These are phyloP conservation scores for Eucalyptus fibrosa DNA, from an alignment of 345 rosid genomes.

Conservation along the genomic window DNA sequence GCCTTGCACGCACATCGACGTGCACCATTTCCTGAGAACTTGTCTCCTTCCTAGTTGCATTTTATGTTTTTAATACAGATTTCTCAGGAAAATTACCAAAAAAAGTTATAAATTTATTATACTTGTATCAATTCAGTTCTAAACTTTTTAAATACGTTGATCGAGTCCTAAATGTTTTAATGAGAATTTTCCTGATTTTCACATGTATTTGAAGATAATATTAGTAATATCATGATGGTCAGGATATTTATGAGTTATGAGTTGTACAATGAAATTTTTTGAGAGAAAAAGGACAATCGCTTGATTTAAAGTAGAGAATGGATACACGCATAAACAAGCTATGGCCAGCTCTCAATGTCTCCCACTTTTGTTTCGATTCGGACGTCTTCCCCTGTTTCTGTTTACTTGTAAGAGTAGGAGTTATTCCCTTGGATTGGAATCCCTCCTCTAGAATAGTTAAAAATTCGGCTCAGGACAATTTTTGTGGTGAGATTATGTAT, in stretches of 20 bases:
- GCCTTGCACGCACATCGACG: neutral
- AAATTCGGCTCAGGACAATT: neutral
- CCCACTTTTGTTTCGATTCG: neutral
- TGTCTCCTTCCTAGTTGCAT: neutral
- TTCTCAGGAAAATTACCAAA: too few relatives aligned
- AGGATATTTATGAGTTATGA: too few relatives aligned
- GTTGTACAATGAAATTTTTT: too few relatives aligned
- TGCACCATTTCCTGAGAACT: neutral
- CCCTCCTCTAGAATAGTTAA: neutral
- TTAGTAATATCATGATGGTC: neutral
- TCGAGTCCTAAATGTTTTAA: neutral
- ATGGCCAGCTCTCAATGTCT: neutral
- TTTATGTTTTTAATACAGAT: neutral
- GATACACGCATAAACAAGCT: neutral
- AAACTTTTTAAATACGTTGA: too few relatives aligned
- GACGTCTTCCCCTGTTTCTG: neutral
- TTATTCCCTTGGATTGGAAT: neutral
- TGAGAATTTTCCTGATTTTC: too few relatives aligned
- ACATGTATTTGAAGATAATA: neutral
- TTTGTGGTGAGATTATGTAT: neutral
- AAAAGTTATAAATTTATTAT: fast-evolving
- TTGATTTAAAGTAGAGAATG: neutral
- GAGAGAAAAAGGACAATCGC: neutral
- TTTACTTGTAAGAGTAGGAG: neutral
- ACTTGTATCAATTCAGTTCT: fast-evolving